These are phyloP conservation scores for Leonotis leonurus DNA, from an alignment of 257 asterid species.

Conservation along the genomic window DNA sequence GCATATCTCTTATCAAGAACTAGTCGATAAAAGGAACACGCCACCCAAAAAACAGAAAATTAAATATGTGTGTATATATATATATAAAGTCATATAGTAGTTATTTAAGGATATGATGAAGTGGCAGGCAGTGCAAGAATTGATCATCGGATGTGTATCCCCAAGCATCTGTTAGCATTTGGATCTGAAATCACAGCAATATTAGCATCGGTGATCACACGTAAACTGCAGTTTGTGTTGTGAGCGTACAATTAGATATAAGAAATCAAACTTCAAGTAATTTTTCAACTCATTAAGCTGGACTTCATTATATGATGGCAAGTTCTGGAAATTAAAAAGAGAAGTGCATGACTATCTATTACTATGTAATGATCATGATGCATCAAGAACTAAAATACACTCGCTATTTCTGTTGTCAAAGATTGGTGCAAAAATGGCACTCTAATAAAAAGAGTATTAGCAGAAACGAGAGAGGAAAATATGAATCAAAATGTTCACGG, in stretches of 20 bases:
- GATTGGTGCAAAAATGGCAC: no score
- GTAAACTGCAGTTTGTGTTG: background rate
- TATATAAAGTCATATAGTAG: no score
- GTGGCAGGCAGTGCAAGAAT: constrained; percentile 83
- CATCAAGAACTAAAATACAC: background rate
- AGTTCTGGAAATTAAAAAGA: background rate
- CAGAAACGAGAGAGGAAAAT: no score
- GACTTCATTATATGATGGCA: background rate
- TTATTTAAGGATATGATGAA: constrained; percentile 99
- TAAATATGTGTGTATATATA: no score
- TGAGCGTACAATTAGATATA: background rate
- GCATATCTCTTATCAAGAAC: no score
- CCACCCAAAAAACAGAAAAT: background rate
- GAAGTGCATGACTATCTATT: background rate
- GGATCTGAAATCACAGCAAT: constrained; percentile 44
- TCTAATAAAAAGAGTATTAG: no score
- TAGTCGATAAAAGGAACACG: background rate
- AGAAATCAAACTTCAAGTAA: background rate
- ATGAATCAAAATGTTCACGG: background rate
- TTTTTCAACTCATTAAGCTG: background rate
- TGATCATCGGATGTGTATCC: constrained; percentile 58
- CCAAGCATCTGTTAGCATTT: constrained; percentile 77
- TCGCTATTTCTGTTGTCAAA: background rate
- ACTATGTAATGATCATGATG: background rate
- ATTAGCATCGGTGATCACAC: background rate